phyloP scores from a whole-genome alignment of 352 stramenopile species.

The Thraustochytrium sp. region DNA sequence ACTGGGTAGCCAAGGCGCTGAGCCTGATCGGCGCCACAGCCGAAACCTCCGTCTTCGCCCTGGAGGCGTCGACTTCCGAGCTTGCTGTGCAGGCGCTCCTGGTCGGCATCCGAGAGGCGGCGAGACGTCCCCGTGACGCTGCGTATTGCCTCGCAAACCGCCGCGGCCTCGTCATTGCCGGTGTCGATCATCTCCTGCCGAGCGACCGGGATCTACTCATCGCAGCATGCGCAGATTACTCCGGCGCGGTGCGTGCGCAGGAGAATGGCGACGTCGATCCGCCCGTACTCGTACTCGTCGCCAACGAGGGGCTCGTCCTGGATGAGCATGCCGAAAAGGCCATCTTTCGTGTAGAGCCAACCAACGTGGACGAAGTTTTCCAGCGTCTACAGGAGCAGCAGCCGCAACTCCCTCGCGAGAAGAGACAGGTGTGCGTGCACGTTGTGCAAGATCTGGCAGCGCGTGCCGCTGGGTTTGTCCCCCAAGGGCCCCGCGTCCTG shows the following conservation, averaged over 20 bases:
- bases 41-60: background rate
- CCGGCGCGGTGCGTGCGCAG: background rate
- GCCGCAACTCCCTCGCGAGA: too few species aligned
- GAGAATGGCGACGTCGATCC: background rate
- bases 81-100: slow-evolving; percentile 6
- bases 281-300: background rate
- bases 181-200: background rate
- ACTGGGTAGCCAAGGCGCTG: slow-evolving; percentile 3
- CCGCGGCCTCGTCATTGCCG: background rate
- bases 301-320: background rate
- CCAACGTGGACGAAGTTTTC: too few species aligned
- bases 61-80: slow-evolving; percentile 26
- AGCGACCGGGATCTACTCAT: background rate
- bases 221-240: background rate
- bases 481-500: too few species aligned
- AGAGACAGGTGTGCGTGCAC: too few species aligned
- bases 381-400: too few species aligned
- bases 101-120: background rate
- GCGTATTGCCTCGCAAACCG: slow-evolving; percentile 13
- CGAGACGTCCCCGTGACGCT: background rate
- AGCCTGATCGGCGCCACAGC: background rate
- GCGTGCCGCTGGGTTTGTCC: too few species aligned
- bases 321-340: background rate
- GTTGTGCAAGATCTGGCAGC: too few species aligned
- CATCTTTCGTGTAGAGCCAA: too few species aligned